Base-by-base conservation (phyloP, 2,329 filamentous ascomycete genomes). In the Salinomyces thailandicus region DNA sequence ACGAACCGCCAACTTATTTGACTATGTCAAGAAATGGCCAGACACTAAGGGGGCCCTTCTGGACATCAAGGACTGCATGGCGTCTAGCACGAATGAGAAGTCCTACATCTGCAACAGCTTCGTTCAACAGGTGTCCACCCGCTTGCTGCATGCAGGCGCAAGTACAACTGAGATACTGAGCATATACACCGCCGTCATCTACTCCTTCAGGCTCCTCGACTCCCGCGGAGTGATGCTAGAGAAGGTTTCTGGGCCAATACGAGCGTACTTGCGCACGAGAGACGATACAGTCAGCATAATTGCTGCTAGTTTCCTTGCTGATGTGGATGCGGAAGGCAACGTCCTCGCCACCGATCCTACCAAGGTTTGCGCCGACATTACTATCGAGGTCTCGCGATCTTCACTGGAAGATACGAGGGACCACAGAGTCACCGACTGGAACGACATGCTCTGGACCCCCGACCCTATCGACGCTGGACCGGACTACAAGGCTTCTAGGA, bases 391-490 rank as follows among this genome's bases (percentile, higher is more conserved):
- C 33, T 71, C 73, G 24, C 73, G 79, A 43, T 68, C 70, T 14
- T 62, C 67, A 6, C 73, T 78, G 17, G 75, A 67, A 50, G 55
- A 71, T 44, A 35, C 41, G 2, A 47, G 61, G 50, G 41, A 60
- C 13, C 60, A 67, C 24, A 65, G 71, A n/a, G 83, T 85, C 35
- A 69, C 91, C 12, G 84, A 93, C 58, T 96, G 84, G 81, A 74
- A 85, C 53, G 87, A 98, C 58, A 83, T 94, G 79, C 75, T 78
- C 6, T 98, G 91, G 91, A 70, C 85, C 22, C 91, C 91, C 1
- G 84, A 94, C 51, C 91, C 91, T 0, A 79, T 93, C 26, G 91
- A 98, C 55, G 91, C 91, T 1, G 86, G 85, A 7, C 81, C 85
- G 3, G 64, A 95, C 55, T 95, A 94, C 64, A 85, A 83, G 53